phyloP scores from a whole-genome alignment of 305 asterid genomes.

The Fraxinus ornus region DNA sequence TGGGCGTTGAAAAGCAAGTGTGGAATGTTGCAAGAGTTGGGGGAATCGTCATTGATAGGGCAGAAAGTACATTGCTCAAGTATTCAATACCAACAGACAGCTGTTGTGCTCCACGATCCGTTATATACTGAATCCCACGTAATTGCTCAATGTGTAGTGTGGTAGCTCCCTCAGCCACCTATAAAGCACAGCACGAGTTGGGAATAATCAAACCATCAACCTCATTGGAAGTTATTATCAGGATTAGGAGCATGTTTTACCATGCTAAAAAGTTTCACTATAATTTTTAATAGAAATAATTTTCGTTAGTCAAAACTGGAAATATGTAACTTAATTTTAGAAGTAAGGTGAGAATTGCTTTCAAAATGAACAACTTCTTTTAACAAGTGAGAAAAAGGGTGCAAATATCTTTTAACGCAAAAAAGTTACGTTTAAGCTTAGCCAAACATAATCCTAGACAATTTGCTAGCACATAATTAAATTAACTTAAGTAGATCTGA shows the following conservation, averaged over 20 bases:
- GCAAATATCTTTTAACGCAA: background rate
- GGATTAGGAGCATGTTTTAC: background rate
- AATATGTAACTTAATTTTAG: too few relatives aligned
- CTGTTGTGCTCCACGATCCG: constrained; percentile 96
- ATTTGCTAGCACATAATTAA: background rate
- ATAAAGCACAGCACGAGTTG: constrained; percentile 7
- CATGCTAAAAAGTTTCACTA: background rate
- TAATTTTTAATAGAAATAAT: too few relatives aligned
- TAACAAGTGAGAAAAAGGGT: background rate
- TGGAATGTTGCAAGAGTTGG: constrained; percentile 76
- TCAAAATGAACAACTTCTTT: background rate
- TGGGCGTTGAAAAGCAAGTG: constrained; percentile 69
- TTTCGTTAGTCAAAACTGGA: background rate
- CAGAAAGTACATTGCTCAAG: constrained; percentile 86
- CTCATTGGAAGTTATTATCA: background rate
- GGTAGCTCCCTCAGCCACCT: constrained; percentile 98
- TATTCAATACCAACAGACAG: constrained; percentile 89
- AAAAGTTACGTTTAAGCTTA: background rate
- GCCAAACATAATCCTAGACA: background rate
- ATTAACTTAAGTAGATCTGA: background rate
- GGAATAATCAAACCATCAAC: background rate
- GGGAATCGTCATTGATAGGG: constrained; percentile 85
- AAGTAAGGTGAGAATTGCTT: constrained; percentile 7
- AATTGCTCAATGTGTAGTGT: constrained; percentile 76
- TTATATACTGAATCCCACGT: constrained; percentile 83